These are phyloP conservation scores for Anthostomella pinea DNA, from an alignment of 2,329 filamentous ascomycete species.

Conservation along the genomic window DNA sequence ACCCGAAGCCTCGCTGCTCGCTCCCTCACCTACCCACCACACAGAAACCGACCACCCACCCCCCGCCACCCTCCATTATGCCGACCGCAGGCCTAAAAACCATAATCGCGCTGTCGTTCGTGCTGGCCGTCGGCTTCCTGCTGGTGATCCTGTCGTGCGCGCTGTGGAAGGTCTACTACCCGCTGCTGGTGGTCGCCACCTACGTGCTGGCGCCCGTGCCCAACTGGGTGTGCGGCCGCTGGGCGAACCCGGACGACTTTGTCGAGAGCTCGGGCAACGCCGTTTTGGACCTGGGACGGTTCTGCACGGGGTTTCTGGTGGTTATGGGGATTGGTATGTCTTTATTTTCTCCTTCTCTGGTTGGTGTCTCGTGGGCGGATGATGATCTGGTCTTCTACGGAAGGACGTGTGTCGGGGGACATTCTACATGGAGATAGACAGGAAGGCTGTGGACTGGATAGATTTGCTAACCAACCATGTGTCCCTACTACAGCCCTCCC, in stretches of 20 bases:
- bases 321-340: slow-evolving; percentile 93
- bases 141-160: slow-evolving; percentile 98
- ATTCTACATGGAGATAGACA: too few species aligned
- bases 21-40: slow-evolving; percentile 1
- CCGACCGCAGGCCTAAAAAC: slow-evolving; percentile 91
- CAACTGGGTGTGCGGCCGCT: slow-evolving; percentile 92
- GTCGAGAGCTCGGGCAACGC: slow-evolving; percentile 80
- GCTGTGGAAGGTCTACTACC: slow-evolving; percentile 91
- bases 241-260: slow-evolving; percentile 92
- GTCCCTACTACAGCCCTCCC: slow-evolving; percentile 67
- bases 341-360: slow-evolving; percentile 1
- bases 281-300: slow-evolving; percentile 88
- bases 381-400: too few species aligned
- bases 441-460: neutral
- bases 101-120: slow-evolving; percentile 98
- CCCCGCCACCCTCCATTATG: slow-evolving; percentile 42
- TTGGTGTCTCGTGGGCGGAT: neutral
- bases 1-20: too few species aligned
- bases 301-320: slow-evolving; percentile 92
- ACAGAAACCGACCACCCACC: slow-evolving; percentile 1
- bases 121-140: slow-evolving; percentile 97
- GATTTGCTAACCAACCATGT: slow-evolving; percentile 16
- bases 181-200: slow-evolving; percentile 90
- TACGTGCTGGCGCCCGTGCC: slow-evolving; percentile 91
- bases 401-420: too few species aligned